Base-by-base conservation (phyloP, 371 early-diverging fungal genomes). In the Enterocytospora artemiae region DNA sequence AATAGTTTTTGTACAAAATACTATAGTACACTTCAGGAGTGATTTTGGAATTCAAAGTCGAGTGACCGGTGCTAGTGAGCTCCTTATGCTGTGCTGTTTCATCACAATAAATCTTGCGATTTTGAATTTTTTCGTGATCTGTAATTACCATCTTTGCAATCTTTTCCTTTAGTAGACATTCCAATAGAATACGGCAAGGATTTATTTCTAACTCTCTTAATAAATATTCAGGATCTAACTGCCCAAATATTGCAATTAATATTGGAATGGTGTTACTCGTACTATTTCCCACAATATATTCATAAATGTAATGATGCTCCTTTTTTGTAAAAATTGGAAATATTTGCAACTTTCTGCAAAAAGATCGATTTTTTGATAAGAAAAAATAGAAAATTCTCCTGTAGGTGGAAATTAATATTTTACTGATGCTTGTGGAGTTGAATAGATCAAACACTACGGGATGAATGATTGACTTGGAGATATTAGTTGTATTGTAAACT, bases 361-460 rank as follows among this genome's bases (percentile, higher is more conserved):
- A 5, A 18, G 20, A 12, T 27, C 27, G 34, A 30, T 56, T 39
- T 56, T 16, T 9, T 12, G n/a, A 22, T 16, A 56, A 9, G 30
- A 56, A 56, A 25, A 39, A 39, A 41, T 39, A 56, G 27, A 37
- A 37, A 5, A 56, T 18, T 9, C 43, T 56, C 41, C 41, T 56
- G 39, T 56, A 56, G 24, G 41, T 41, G 3, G 39, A 56, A 12
- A 24, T 5, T 5, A 56, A 27, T 33, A 39, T 56, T 28, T 14
- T 4, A 18, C 9, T 39, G n/a, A 39, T 4, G 27, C n/a, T 16
- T 7, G 18, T 9, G 25, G 4, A 20, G 37, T n/a, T 39, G 36
- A 7, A 12, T 5, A 41, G 25, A 39, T 54, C 18, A 12, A 36
- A n/a, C 5, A 18, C 9, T 18, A 9, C 5, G 33, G 18, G 9